Evolutionary conservation across 768 basidiomycete genomes (phyloP).

Genomic region (Hypholoma sublateritium): DNA sequence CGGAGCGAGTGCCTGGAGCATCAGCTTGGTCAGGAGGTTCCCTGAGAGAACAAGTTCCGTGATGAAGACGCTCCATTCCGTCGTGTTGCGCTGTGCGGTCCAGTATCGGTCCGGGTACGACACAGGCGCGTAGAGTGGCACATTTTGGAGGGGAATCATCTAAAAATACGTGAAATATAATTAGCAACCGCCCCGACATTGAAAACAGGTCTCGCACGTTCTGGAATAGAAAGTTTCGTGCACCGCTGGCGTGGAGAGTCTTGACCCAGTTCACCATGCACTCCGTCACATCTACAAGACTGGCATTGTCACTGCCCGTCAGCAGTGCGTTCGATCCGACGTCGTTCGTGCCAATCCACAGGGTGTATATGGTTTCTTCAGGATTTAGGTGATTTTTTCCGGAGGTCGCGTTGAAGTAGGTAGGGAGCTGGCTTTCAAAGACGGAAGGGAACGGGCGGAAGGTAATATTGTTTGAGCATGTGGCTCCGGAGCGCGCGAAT

Average conservation of each 20-base stretch:
- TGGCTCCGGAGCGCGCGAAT: conserved; percentile 62
- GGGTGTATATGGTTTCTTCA: conserved; percentile 55
- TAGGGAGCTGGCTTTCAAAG: conserved; percentile 56
- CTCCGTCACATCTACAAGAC: conserved; percentile 53
- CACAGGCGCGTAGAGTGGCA: conserved; percentile 44
- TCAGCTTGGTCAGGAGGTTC: conserved; percentile 50
- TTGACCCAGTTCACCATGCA: conserved; percentile 65
- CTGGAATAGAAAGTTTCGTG: conserved; percentile 68
- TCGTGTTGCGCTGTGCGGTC: conserved; percentile 49
- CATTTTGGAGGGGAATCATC: conserved; percentile 58
- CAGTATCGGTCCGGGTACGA: conserved; percentile 54
- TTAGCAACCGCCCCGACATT: neutral
- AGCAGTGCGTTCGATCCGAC: conserved; percentile 55
- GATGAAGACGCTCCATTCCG: conserved; percentile 59
- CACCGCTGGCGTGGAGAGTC: conserved; percentile 54
- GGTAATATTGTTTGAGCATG: conserved; percentile 65
- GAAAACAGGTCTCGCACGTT: conserved; percentile 43
- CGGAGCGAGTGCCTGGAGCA: conserved; percentile 49
- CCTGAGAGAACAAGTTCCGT: conserved; percentile 49
- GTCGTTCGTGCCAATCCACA: conserved; percentile 74
- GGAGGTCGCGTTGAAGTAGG: conserved; percentile 36
- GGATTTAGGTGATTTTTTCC: conserved; percentile 36
- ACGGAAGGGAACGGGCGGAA: conserved; percentile 57
- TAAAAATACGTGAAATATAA: conserved; percentile 18
- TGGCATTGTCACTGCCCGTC: conserved; percentile 50